These are phyloP conservation scores for Dioscorea alata DNA, from an alignment of 106 monocot genomes.

Conservation along the genomic window DNA sequence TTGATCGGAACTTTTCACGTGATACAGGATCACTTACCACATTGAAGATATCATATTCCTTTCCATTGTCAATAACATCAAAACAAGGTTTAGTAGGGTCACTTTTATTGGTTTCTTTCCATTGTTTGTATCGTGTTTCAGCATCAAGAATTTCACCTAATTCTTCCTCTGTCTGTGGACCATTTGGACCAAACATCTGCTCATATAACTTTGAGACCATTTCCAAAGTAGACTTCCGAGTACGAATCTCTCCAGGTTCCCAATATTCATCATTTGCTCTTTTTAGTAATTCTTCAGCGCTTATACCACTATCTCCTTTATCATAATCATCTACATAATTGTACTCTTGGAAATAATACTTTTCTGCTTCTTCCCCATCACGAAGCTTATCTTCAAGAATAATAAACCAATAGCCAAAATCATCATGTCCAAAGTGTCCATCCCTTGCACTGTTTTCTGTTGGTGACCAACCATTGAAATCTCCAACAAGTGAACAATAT, in stretches of 20 bases:
- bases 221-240: constrained; percentile 60
- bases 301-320: constrained; percentile 72
- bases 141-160: constrained; percentile 86
- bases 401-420: constrained; percentile 98
- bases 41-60: constrained; percentile 55
- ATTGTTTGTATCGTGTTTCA: constrained; percentile 71
- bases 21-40: constrained; percentile 68
- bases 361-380: constrained; percentile 74
- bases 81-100: constrained; percentile 36
- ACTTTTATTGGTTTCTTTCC: constrained; percentile 54
- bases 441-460: constrained; percentile 88
- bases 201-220: constrained; percentile 79
- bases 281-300: constrained; percentile 68
- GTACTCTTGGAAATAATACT: constrained; percentile 94
- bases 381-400: constrained; percentile 91
- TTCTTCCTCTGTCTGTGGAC: constrained; percentile 88
- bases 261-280: constrained; percentile 78
- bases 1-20: constrained; percentile 61
- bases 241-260: constrained; percentile 80
- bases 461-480: constrained; percentile 93
- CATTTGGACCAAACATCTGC: constrained; percentile 94
- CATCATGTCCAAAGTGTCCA: constrained; percentile 92
- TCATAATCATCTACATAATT: constrained; percentile 94
- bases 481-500: constrained; percentile 82
- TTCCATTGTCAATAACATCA: constrained; percentile 84